These are phyloP conservation scores for Primulina tabacum DNA, from an alignment of 257 asterid species.

Conservation along the genomic window DNA sequence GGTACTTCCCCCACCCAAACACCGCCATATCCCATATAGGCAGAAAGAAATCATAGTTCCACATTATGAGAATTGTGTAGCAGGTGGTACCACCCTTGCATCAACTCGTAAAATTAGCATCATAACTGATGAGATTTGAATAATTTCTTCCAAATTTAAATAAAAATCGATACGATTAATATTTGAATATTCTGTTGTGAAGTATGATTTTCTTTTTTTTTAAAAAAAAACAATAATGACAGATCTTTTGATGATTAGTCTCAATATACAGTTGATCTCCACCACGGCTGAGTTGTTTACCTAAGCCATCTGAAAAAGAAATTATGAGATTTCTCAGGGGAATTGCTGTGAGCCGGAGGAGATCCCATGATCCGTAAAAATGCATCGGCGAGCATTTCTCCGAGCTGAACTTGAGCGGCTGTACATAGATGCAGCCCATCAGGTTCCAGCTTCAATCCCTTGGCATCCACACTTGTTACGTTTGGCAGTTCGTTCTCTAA, in stretches of 20 bases:
- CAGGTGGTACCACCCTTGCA: too few relatives aligned
- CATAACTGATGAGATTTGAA: too few relatives aligned
- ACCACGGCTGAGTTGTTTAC: too few relatives aligned
- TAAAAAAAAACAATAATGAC: too few relatives aligned
- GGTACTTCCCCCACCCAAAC: not conserved
- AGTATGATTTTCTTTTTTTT: not conserved
- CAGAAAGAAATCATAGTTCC: not conserved
- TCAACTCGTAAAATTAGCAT: too few relatives aligned
- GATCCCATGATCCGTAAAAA: conserved; percentile 36
- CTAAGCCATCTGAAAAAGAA: conserved; percentile 24
- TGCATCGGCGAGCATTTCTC: conserved; percentile 32
- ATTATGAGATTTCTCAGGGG: conserved; percentile 24
- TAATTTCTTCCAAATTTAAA: too few relatives aligned
- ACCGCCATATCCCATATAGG: too few relatives aligned
- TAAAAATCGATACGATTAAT: too few relatives aligned
- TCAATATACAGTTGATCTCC: too few relatives aligned
- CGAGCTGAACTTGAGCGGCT: conserved; percentile 50
- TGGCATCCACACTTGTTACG: conserved; percentile 58
- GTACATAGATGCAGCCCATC: conserved; percentile 59
- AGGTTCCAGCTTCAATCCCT: conserved; percentile 41
- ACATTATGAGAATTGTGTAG: too few relatives aligned
- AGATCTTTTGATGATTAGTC: too few relatives aligned
- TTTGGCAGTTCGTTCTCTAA: conserved; percentile 40
- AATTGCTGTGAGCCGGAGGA: conserved; percentile 43
- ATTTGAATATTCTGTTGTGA: not conserved